Evolutionary conservation across 2,329 filamentous ascomycete species (phyloP).

Genomic region (Phialophora macrospora): DNA sequence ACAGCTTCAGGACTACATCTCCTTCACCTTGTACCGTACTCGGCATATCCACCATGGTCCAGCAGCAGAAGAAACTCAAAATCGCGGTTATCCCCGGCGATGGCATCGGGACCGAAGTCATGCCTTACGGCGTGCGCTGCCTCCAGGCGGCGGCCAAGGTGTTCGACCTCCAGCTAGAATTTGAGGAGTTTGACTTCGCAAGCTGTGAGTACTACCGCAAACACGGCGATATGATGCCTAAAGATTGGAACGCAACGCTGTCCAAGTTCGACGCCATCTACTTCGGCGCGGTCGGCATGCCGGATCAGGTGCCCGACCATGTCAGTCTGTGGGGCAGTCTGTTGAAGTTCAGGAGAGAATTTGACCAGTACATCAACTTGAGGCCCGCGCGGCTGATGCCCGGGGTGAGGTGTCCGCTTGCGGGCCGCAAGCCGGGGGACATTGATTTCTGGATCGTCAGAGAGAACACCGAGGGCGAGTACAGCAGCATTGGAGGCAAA

Average conservation of each 20-base stretch:
- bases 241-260: constrained; percentile 56
- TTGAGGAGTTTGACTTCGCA: constrained; percentile 58
- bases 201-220: constrained; percentile 53
- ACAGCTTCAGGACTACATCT: background rate
- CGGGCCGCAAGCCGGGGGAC: constrained; percentile 53
- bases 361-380: constrained; percentile 64
- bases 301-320: constrained; percentile 56
- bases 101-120: constrained; percentile 68
- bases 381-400: constrained; percentile 59
- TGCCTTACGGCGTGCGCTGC: constrained; percentile 53
- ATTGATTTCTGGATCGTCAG: constrained; percentile 73
- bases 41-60: constrained; percentile 5
- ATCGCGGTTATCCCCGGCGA: constrained; percentile 68
- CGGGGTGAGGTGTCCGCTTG: constrained; percentile 57
- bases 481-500: constrained; percentile 75
- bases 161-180: constrained; percentile 49
- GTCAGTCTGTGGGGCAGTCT: constrained; percentile 62
- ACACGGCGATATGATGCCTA: constrained; percentile 59
- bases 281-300: constrained; percentile 62
- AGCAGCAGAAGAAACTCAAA: constrained; percentile 18
- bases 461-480: constrained; percentile 99
- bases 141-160: constrained; percentile 35
- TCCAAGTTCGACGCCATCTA: constrained; percentile 61
- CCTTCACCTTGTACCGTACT: background rate
- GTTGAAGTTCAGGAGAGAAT: constrained; percentile 60